Base-by-base conservation (phyloP, 495 filamentous ascomycete genomes). In the Lepidopterella palustris region DNA sequence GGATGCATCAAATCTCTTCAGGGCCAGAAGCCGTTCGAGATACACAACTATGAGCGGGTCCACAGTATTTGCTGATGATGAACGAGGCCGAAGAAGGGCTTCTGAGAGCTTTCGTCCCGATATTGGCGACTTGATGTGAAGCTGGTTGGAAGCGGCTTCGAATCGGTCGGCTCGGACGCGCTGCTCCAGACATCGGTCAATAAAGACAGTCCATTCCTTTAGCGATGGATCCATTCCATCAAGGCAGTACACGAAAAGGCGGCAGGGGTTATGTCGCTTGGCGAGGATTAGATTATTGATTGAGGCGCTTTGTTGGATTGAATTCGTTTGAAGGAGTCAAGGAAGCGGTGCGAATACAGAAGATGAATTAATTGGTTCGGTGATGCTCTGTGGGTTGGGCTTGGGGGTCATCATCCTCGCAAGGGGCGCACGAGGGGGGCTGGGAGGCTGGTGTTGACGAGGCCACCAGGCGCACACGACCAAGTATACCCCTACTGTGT, bases 1-100 rank as follows among this genome's bases (percentile, higher is more conserved):
- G 0, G 81, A 74, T 4, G 76, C 73, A 58, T 84, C 80, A 28
- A 87, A 73, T 57, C 77, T 68, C 8, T 77, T 76, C 45, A 73
- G 68, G 32, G 78, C 76, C 29, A 84, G 77, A 26, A 90, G 76
- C 13, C 76, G 76, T 68, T 86, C 77, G 28, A 87, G 69, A 72
- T 90, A 92, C 20, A 80, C 74, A 4, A 79, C 76, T 23, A 87
- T 71, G 45, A 87, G 77, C 23, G 84, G 83, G 61, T 90, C 87
- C 71, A 86, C 80, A 58, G 73, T 73, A 64, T 78, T 69, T 32
- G 65, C 72, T 51, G 78, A 78, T 26, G 68, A 67, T 13, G 70
- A 67, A 25, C 78, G 78, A 1, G 83, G 81, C 24, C 77, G 77
- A 5, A 89, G 72, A 28, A 85, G 75, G 2, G 87, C 66, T 57